Base-by-base conservation (phyloP, 768 basidiomycete genomes). In the Dioszegia hungarica region DNA sequence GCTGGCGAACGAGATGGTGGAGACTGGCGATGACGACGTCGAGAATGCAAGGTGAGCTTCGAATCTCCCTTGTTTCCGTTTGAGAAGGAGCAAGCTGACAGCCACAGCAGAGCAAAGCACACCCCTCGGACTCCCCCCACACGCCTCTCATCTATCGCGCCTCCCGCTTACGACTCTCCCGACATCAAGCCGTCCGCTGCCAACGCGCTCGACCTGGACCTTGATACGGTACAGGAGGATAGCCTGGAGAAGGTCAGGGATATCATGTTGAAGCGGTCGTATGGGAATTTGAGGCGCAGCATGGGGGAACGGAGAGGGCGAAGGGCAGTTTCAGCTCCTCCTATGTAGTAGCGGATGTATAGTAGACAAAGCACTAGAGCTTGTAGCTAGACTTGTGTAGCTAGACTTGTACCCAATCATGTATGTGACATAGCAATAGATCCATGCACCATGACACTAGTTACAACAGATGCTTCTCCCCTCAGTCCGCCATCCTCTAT, bases 61-160 rank as follows among this genome's bases (percentile, higher is more conserved):
- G 17, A 14, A 24, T n/a, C 15, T 19, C 17, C 27, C 34, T 12
- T 24, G 22, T 17, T 6, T 10, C n/a, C n/a, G n/a, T n/a, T n/a
- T n/a, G n/a, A n/a, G n/a, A n/a, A n/a, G n/a, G n/a, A n/a, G n/a
- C n/a, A 2, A 38, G 28, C 49, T 51, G 36, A 51, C 22, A 10
- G 34, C 20, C 9, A 5, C 27, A 41, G 52, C n/a, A 5, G 14
- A 14, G 19, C 27, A 11, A n/a, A 2, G 2, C 11, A 38, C 11
- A 37, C 34, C 17, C 48, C 47, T 39, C 28, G 24, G 24, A 57
- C 47, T 33, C 56, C 47, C 22, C 48, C 17, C 39, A 40, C 24
- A 25, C 57, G 31, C 19, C 57, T 44, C 17, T 33, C 25, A 10
- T 59, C 49, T 20, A 43, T 44, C 49, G 57, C 41, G 52, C 49